Evolutionary conservation across 139 green algal species (phyloP).

Genomic region (Microglena sp.): DNA sequence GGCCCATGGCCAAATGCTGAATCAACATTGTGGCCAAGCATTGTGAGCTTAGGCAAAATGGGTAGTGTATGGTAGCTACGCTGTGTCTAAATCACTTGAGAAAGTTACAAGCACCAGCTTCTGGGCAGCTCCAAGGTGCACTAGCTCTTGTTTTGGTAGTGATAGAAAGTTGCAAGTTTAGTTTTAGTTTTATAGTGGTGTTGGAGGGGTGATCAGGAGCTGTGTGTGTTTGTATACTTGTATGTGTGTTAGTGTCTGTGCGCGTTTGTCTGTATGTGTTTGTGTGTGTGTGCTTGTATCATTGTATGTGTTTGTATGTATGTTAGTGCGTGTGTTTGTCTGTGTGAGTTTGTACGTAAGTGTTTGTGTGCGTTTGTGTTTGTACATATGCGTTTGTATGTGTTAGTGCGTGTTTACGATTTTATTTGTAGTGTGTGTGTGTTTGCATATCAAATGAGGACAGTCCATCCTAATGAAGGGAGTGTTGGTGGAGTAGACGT

Average conservation of each 20-base stretch:
- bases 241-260: neutral
- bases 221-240: neutral
- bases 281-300: neutral
- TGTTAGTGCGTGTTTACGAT: neutral
- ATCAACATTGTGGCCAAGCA: too few relatives aligned
- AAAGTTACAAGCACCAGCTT: neutral
- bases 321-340: neutral
- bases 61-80: neutral
- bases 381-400: neutral
- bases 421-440: neutral
- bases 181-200: neutral
- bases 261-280: neutral
- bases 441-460: neutral
- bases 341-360: neutral
- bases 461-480: neutral
- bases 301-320: neutral
- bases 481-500: neutral
- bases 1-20: too few relatives aligned
- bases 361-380: neutral
- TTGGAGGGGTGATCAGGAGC: neutral
- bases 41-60: neutral
- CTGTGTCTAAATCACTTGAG: neutral
- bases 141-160: neutral
- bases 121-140: neutral
- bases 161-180: neutral